Conservation (phyloP, 2,329 filamentous ascomycete genomes). For the Colletotrichum karsti region DNA sequence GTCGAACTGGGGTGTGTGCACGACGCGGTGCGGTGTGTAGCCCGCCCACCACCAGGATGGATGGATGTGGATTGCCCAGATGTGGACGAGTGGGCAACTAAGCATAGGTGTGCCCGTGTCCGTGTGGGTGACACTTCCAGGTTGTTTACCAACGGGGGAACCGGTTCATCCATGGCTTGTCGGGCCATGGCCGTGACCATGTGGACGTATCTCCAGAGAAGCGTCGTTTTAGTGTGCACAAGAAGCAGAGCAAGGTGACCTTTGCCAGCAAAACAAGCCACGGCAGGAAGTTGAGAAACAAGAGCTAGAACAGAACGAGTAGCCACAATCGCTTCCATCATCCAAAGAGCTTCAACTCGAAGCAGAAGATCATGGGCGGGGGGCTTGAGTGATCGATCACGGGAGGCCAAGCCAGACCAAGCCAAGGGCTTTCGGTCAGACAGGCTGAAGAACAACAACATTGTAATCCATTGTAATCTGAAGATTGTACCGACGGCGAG, state of each 20-base stretch:
- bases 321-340: not conserved
- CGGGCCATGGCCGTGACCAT: constrained; percentile 7
- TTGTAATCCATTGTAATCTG: not conserved
- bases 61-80: constrained; percentile 6
- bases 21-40: constrained; percentile 27
- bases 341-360: not conserved
- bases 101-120: not conserved
- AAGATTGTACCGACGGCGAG: not conserved
- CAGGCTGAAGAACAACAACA: not conserved
- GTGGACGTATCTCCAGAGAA: not conserved
- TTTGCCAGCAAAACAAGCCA: constrained; percentile 4
- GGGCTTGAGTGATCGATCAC: not conserved
- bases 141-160: constrained; percentile 16
- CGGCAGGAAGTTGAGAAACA: constrained; percentile 8
- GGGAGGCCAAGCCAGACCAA: not conserved
- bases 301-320: not conserved
- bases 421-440: not conserved
- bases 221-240: constrained; percentile 4
- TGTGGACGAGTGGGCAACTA: constrained; percentile 10
- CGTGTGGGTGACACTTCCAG: constrained; percentile 25
- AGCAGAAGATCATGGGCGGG: not conserved
- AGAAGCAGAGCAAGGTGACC: not conserved
- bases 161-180: not conserved
- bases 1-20: constrained; percentile 16
- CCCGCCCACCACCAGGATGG: constrained; percentile 20